phyloP scores from a whole-genome alignment of 2,329 filamentous ascomycete genomes.

The Verticillium longisporum region DNA sequence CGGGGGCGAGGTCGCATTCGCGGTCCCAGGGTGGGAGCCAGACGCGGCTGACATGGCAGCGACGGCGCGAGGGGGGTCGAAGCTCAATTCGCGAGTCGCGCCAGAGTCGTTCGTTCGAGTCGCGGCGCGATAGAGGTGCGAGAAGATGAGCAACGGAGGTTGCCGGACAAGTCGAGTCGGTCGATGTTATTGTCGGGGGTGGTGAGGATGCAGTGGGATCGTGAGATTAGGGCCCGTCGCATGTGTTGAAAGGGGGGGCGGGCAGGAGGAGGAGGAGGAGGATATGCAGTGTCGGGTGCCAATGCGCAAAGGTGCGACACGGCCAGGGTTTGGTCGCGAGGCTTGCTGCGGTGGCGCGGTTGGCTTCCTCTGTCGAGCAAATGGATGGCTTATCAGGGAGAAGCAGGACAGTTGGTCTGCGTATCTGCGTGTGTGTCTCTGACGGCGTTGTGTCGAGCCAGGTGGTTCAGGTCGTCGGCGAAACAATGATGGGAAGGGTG shows the following conservation, averaged over 20 bases:
- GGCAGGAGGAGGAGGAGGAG: no score
- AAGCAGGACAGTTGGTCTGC: background rate
- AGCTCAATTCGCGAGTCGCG: background rate
- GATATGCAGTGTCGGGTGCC: background rate
- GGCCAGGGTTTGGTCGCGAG: background rate
- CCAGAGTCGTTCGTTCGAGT: background rate
- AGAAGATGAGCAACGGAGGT: background rate
- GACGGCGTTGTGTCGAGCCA: no score
- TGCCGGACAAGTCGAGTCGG: background rate
- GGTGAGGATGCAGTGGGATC: background rate
- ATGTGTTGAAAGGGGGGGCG: background rate
- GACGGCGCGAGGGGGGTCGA: constrained; percentile 3
- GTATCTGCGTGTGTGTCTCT: no score
- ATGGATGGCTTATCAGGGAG: background rate
- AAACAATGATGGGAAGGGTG: background rate
- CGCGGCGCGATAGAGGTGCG: background rate
- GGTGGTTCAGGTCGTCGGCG: background rate
- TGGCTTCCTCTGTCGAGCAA: background rate
- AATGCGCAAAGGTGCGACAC: background rate
- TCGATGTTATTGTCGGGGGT: background rate
- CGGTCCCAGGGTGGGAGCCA: constrained; percentile 21
- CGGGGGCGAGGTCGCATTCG: constrained; percentile 59
- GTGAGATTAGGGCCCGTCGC: background rate
- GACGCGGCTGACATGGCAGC: constrained; percentile 4
- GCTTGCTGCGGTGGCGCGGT: background rate